Evolutionary conservation across 768 basidiomycete species (phyloP).

Genomic region (Saitozyma sp.): DNA sequence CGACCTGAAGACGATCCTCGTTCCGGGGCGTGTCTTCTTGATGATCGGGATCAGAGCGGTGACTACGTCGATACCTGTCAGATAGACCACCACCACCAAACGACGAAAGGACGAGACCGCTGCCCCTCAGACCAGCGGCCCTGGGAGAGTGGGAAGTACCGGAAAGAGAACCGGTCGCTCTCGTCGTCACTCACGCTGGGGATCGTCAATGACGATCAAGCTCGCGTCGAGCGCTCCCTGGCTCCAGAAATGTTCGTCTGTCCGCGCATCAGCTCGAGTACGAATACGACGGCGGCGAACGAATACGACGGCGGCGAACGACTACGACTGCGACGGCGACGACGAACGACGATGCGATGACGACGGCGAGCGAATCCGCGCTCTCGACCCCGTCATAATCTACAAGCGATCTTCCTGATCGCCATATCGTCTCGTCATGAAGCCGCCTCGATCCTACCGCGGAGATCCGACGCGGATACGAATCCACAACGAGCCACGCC

Average conservation of each 20-base stretch:
- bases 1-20: conserved; percentile 89
- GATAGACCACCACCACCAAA: too few species aligned
- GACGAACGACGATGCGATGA: not conserved
- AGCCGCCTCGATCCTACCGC: too few species aligned
- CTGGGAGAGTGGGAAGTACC: too few species aligned
- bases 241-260: conserved; percentile 69
- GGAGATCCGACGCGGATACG: too few species aligned
- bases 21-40: conserved; percentile 74
- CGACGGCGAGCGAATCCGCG: not conserved
- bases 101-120: too few species aligned
- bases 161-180: not conserved
- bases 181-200: conserved; percentile 55
- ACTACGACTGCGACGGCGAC: not conserved
- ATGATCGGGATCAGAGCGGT: conserved; percentile 91
- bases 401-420: not conserved
- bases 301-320: not conserved
- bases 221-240: conserved; percentile 72
- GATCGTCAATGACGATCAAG: conserved; percentile 76
- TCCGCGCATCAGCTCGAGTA: conserved; percentile 6
- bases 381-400: not conserved
- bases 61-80: too few species aligned
- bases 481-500: too few species aligned
- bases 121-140: too few species aligned
- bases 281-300: not conserved
- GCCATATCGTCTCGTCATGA: too few species aligned